These are phyloP conservation scores for Psilocybe cubensis DNA, from an alignment of 768 basidiomycete genomes.

Conservation along the genomic window DNA sequence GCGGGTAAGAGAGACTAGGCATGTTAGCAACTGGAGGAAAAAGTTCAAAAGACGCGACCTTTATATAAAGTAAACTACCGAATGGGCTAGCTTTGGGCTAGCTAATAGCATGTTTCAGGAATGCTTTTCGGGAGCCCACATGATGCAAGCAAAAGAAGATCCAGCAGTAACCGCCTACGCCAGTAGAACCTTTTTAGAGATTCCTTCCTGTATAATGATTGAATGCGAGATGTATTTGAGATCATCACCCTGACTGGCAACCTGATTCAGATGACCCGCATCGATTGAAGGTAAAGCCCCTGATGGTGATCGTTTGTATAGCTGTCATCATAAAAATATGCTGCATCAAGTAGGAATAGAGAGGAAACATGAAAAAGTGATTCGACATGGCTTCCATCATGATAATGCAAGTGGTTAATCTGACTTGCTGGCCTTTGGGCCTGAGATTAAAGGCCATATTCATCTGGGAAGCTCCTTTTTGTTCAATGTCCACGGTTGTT, in stretches of 20 bases:
- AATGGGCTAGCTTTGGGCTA: too few relatives aligned
- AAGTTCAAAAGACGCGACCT: background rate
- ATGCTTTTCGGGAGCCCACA: constrained; percentile 1
- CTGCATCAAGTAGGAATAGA: background rate
- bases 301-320: background rate
- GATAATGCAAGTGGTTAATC: background rate
- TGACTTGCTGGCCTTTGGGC: background rate
- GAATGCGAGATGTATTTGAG: constrained; percentile 1
- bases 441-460: background rate
- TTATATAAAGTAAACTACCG: background rate
- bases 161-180: background rate
- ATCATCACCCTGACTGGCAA: background rate
- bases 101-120: background rate
- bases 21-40: background rate
- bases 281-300: background rate
- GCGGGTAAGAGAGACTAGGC: background rate
- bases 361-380: background rate
- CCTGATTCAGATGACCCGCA: background rate
- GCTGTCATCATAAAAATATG: background rate
- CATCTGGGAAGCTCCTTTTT: background rate
- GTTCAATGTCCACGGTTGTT: background rate
- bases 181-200: background rate
- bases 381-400: background rate
- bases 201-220: background rate
- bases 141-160: constrained; percentile 2